A percentile compares a stretch with the other conserved stretches of the same genome.
phyloP scores from a whole-genome alignment of 495 filamentous ascomycete species.

The Lasiosphaeria ovina region DNA sequence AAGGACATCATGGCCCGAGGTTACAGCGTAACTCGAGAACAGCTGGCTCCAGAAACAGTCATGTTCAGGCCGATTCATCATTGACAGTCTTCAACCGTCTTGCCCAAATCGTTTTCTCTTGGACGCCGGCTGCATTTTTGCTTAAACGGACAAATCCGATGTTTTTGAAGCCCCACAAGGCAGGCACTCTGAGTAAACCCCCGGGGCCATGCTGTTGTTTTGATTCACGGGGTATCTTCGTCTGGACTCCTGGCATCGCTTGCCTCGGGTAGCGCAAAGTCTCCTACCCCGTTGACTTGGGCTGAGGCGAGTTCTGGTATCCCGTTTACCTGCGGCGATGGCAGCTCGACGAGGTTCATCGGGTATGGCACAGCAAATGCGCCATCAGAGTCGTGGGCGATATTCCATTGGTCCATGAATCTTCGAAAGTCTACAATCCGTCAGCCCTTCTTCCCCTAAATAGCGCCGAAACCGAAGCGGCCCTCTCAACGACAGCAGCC shows the following conservation, averaged over 20 bases:
- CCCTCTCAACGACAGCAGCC: not conserved
- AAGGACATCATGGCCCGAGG: no score
- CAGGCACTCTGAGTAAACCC: no score
- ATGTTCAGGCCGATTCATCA: no score
- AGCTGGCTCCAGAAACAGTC: no score
- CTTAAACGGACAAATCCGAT: no score
- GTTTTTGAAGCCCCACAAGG: no score
- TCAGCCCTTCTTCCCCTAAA: not conserved
- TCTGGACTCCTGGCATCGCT: conserved; percentile 7
- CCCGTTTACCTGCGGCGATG: conserved; percentile 30
- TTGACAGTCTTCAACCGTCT: no score
- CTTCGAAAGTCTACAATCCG: conserved; percentile 27
- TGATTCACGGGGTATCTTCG: not conserved
- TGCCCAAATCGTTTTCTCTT: no score
- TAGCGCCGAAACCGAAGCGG: not conserved
- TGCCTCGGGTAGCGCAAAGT: conserved; percentile 24
- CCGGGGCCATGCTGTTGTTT: no score
- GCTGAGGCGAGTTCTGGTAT: conserved; percentile 24
- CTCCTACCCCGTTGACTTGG: conserved; percentile 4
- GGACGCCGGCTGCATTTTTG: no score
- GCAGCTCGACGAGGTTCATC: conserved; percentile 28
- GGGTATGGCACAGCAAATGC: conserved; percentile 32
- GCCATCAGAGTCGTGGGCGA: conserved; percentile 29
- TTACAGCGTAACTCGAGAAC: no score
- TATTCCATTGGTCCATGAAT: conserved; percentile 31